Conservation (phyloP, 2,329 filamentous ascomycete genomes). For the Hypoxylon rubiginosum region DNA sequence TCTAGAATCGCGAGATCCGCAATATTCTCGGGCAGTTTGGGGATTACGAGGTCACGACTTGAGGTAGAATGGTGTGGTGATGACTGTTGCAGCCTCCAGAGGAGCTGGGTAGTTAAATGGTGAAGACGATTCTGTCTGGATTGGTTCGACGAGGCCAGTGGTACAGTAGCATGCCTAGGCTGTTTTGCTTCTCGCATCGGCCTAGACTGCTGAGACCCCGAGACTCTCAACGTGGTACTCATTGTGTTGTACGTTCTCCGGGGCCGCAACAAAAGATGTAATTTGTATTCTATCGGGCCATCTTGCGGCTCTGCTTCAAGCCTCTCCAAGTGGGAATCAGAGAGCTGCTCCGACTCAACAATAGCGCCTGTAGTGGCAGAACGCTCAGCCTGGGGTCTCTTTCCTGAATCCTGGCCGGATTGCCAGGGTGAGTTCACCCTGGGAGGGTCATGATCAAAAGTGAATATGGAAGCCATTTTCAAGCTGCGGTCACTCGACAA, state of each 20-base stretch:
- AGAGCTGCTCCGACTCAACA: slow-evolving; percentile 45
- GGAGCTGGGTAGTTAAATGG: slow-evolving; percentile 91
- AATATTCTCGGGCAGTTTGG: slow-evolving; percentile 77
- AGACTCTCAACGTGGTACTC: slow-evolving; percentile 67
- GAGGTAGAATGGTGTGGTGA: slow-evolving; percentile 90
- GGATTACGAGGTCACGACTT: slow-evolving; percentile 79
- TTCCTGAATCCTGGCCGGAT: slow-evolving; percentile 64
- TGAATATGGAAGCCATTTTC: slow-evolving; percentile 93
- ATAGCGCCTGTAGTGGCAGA: slow-evolving; percentile 54
- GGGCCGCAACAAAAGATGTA: slow-evolving; percentile 87
- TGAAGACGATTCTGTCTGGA: slow-evolving; percentile 86
- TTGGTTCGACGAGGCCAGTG: slow-evolving; percentile 66
- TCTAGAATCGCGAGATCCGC: slow-evolving; percentile 61
- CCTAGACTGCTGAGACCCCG: slow-evolving; percentile 51
- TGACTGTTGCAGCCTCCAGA: slow-evolving; percentile 96
- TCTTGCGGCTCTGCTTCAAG: slow-evolving; percentile 93
- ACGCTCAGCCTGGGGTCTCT: slow-evolving; percentile 48
- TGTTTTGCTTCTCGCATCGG: slow-evolving; percentile 47
- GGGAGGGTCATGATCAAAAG: slow-evolving; percentile 89
- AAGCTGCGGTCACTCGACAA: background rate
- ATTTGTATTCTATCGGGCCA: slow-evolving; percentile 95
- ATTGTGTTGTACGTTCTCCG: slow-evolving; percentile 79
- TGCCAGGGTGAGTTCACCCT: slow-evolving; percentile 93
- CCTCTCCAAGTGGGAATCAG: slow-evolving; percentile 66
- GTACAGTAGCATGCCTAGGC: slow-evolving; percentile 43